Conservation (phyloP, 2,329 filamentous ascomycete species). For the Xylaria sp. region DNA sequence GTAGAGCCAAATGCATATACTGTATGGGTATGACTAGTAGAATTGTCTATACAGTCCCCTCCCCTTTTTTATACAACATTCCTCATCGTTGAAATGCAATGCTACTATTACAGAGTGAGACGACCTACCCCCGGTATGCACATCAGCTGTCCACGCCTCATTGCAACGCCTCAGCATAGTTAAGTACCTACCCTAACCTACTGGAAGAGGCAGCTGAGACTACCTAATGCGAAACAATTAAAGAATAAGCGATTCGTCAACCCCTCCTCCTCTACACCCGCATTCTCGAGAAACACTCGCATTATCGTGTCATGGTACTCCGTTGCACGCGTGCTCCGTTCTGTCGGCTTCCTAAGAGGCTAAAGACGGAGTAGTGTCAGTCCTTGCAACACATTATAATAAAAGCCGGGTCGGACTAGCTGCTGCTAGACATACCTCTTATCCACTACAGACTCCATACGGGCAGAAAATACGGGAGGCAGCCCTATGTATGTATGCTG, state of each 20-base stretch:
- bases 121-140: too few species aligned
- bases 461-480: conserved; percentile 10
- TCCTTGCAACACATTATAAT: not conserved
- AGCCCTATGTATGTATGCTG: conserved; percentile 8
- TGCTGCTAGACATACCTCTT: too few species aligned
- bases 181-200: not conserved
- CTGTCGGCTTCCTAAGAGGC: not conserved
- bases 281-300: not conserved
- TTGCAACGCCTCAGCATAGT: not conserved
- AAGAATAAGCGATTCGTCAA: conserved; percentile 14
- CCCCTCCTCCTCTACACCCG: not conserved
- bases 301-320: not conserved
- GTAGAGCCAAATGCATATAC: too few species aligned
- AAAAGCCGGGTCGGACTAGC: not conserved
- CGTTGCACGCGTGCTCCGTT: not conserved
- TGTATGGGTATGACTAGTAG: not conserved
- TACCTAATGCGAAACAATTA: conserved; percentile 1
- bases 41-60: not conserved
- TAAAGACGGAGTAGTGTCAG: not conserved
- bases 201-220: conserved; percentile 2
- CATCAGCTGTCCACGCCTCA: not conserved
- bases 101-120: not conserved
- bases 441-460: too few species aligned
- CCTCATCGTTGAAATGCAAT: too few species aligned
- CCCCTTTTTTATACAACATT: too few species aligned